These are phyloP conservation scores for Skeletonema costatum DNA, from an alignment of 108 stramenopile genomes.

Conservation along the genomic window DNA sequence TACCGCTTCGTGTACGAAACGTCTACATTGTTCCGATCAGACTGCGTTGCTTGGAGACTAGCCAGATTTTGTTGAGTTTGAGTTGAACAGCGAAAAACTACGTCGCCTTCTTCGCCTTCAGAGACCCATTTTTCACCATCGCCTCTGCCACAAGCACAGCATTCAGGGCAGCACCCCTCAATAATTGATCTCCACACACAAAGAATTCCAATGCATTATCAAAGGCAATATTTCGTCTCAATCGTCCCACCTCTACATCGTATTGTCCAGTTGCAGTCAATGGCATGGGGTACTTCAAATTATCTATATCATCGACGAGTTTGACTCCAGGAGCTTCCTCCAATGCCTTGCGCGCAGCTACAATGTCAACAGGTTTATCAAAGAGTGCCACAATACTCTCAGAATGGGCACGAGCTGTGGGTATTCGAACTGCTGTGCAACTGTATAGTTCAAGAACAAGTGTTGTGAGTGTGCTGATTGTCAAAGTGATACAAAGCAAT, in stretches of 20 bases:
- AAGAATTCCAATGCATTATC: slow-evolving; percentile 97
- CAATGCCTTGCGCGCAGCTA: slow-evolving; percentile 74
- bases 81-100: neutral
- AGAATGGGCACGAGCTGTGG: slow-evolving; percentile 97
- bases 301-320: slow-evolving; percentile 74
- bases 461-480: neutral
- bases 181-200: slow-evolving; percentile 96
- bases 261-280: slow-evolving; percentile 94
- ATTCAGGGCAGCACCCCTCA: slow-evolving; percentile 97
- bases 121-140: slow-evolving; percentile 79
- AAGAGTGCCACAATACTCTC: slow-evolving; percentile 95
- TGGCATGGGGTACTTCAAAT: slow-evolving; percentile 94
- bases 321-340: slow-evolving; percentile 82
- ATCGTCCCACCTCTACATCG: slow-evolving; percentile 94
- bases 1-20: too few relatives aligned
- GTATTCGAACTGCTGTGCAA: slow-evolving; percentile 97
- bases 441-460: slow-evolving; percentile 8
- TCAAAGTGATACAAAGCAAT: neutral
- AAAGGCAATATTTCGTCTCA: slow-evolving; percentile 84
- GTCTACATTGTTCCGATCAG: too few relatives aligned
- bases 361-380: slow-evolving; percentile 78
- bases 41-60: too few relatives aligned
- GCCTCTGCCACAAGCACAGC: slow-evolving; percentile 96
- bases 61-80: neutral
- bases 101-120: slow-evolving; percentile 38